Evolutionary conservation across 2,329 filamentous ascomycete species (phyloP), one percentile per base, ranked within the genome.

Genomic region (Pyrenophora teres): DNA sequence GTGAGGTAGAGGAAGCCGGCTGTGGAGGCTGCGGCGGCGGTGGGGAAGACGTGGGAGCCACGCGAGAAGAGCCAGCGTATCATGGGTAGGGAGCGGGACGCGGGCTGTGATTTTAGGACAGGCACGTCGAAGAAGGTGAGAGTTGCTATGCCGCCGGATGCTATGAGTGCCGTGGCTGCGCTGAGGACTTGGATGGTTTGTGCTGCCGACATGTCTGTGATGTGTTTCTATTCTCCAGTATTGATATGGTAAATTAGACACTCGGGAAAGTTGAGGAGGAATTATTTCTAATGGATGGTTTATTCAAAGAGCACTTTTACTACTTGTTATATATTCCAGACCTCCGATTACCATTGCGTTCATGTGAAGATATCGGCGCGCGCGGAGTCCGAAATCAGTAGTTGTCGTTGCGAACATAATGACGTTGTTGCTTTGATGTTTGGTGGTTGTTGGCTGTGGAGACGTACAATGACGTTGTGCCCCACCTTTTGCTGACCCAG

Each of bases 61-160:
- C 71, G 67, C 31, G 65, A 71, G 58, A 74, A 74, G 27, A 74
- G 67, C 71, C 71, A 74, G 36, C 69, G 68, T 2, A 54, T 65
- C 35, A 62, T 55, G n/a, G 72, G 72, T 1, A 74, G 65, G 2
- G 72, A 71, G 43, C 70, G 70, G 1, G 70, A 73, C n/a, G 70
- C 70, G 15, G 70, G 72, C 40, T 73, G 72, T 1, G 72, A 68
- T 53, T 60, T 56, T 9, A 74, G 50, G 9, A 65, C 45, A 10
- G 69, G 70, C 6, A 69, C 51, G 49, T 68, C 62, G 60, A 74
- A 74, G 40, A 72, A 46, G 25, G 71, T 69, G 30, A 72, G 53
- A 15, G 65, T 56, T 12, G 69, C 66, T 48, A 74, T 73, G 31
- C 69, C 70, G 32, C 71, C 71, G 8, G 71, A 56, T 23, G 65